Evolutionary conservation across 208 protist species (phyloP).

Genomic region (Trypanosoma boissoni): DNA sequence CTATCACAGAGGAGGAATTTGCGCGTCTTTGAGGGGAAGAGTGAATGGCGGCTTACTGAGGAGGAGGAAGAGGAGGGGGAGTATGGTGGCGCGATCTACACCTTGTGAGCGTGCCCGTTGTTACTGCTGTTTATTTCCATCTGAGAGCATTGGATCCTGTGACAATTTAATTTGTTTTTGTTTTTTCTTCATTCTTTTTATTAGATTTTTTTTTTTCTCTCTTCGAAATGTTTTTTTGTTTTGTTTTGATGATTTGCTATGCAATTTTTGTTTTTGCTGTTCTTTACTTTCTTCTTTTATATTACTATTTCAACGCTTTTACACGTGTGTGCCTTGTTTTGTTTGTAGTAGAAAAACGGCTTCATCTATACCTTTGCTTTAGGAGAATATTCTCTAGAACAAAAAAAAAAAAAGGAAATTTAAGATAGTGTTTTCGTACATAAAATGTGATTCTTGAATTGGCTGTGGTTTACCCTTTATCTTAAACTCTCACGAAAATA

Average conservation of each 20-base stretch:
- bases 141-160: no score
- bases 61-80: no score
- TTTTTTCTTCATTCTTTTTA: neutral
- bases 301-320: no score
- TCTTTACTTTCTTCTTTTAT: neutral
- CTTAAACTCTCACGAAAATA: no score
- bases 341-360: neutral
- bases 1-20: slow-evolving; percentile 10
- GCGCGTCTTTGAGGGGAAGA: neutral
- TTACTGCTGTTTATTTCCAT: no score
- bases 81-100: no score
- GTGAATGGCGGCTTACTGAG: neutral
- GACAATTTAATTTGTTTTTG: neutral
- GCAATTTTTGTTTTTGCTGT: neutral
- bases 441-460: no score
- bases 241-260: neutral
- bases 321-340: neutral
- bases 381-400: neutral
- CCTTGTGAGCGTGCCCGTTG: no score
- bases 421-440: no score
- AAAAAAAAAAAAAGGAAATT: neutral
- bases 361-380: neutral
- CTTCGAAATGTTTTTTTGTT: neutral
- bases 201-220: slow-evolving; percentile 5
- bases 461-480: no score